Conservation (phyloP, 1,284 basidiomycete genomes). For the Psilocybe mexicana region DNA sequence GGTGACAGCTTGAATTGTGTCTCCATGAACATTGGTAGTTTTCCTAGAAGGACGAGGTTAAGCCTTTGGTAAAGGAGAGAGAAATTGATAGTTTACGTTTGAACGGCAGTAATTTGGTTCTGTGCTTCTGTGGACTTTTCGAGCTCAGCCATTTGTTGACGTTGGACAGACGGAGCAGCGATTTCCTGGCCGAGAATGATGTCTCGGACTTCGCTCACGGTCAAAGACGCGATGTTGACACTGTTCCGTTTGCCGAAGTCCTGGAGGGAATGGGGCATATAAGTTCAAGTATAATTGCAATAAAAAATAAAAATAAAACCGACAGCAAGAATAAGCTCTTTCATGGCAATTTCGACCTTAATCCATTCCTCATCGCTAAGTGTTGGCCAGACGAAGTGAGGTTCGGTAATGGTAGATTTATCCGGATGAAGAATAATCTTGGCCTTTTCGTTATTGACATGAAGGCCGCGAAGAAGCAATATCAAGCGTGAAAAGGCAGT, state of each 20-base stretch:
- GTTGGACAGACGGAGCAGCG: conserved; percentile 87
- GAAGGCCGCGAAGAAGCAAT: conserved; percentile 91
- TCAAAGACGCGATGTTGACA: conserved; percentile 97
- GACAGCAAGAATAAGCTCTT: conserved; percentile 87
- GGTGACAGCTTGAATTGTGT: conserved; percentile 94
- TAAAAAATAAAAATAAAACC: conserved; percentile 22
- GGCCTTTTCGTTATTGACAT: conserved; percentile 99
- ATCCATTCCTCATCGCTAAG: conserved; percentile 98
- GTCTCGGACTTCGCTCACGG: conserved; percentile 94
- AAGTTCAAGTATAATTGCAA: not conserved
- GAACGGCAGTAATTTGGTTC: conserved; percentile 93
- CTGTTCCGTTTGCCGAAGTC: conserved; percentile 99
- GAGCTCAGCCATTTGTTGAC: conserved; percentile 99
- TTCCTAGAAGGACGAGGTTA: conserved; percentile 47
- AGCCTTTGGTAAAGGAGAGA: conserved; percentile 15
- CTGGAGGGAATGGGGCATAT: conserved; percentile 33
- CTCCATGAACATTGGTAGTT: conserved; percentile 97
- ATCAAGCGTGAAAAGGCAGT: conserved; percentile 99
- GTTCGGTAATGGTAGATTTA: conserved; percentile 94
- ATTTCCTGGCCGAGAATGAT: conserved; percentile 98
- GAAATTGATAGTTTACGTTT: conserved; percentile 61
- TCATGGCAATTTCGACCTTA: conserved; percentile 98
- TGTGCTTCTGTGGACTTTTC: conserved; percentile 96
- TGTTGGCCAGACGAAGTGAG: conserved; percentile 98
- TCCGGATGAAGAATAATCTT: conserved; percentile 94